Evolutionary conservation across 768 basidiomycete genomes (phyloP), one percentile per base, ranked within the genome.

Genomic region (Mycena belliarum): DNA sequence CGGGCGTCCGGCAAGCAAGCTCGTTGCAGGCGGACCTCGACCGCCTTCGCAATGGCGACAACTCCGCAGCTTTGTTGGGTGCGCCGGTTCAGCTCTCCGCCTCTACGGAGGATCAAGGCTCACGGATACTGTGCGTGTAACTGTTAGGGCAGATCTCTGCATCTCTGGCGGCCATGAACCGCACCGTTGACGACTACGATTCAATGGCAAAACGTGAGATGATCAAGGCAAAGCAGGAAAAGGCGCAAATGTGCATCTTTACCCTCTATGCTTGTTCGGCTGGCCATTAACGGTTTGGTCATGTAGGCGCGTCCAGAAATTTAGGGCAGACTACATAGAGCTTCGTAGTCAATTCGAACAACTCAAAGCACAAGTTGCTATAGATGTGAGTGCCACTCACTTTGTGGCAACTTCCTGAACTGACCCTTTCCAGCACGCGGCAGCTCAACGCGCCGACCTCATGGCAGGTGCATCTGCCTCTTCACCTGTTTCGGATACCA

Each of bases 181-280:
- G 97, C 55, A 95, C 97, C 52, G 88, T 98, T 61, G 95, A 98
- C 59, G 97, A 99, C 69, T 98, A 96, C 68, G 95, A 98, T 66
- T 89, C 91, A 10, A 95, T 98, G 91, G 93, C 92, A 0, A 92
- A 89, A 76, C 82, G 95, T 60, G 97, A 99, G 73, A 93, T 97
- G 68, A 95, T 98, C 50, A 93, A 91, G 65, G 87, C 91, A 43
- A 98, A 97, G 75, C 88, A 95, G 72, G 96, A 98, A 76, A 98
- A 98, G 75, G 97, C 95, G 0, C 82, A 90, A 69, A 88, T 90
- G 92, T 95, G 65, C 66, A 40, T 38, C 45, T 56, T 20, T 44
- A 24, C 41, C 35, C 21, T 55, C 40, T 40, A 12, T 15, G 46
- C 26, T 23, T 25, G 28, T 16, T 21, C n/a, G 5, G 38, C 5